phyloP scores from a whole-genome alignment of 169 alveolate genomes.

The Eimeria brunetti region DNA sequence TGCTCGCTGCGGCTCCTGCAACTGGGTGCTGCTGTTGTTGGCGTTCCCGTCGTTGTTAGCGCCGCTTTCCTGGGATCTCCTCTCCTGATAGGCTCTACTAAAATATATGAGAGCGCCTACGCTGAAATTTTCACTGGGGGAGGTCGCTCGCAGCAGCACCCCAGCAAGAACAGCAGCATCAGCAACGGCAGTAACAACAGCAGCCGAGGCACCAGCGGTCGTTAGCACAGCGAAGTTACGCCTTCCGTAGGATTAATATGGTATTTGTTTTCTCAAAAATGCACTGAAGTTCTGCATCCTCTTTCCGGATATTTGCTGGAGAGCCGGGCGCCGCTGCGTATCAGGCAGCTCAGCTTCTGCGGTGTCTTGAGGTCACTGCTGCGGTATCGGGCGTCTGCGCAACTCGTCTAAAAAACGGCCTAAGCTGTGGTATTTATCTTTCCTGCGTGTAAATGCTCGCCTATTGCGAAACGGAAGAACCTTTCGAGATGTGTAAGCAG shows the following conservation, averaged over 20 bases:
- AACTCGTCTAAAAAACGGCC: background rate
- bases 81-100: background rate
- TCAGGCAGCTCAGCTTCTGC: background rate
- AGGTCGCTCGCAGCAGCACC: background rate
- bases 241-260: background rate
- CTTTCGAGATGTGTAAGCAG: conserved; percentile 9
- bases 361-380: conserved; percentile 36
- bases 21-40: background rate
- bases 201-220: background rate
- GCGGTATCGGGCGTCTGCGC: conserved; percentile 2
- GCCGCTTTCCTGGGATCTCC: background rate
- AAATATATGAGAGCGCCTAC: background rate
- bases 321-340: background rate
- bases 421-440: background rate
- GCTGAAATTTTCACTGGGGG: background rate
- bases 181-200: background rate
- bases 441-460: background rate
- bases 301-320: background rate
- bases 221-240: background rate
- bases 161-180: background rate
- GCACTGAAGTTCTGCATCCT: background rate
- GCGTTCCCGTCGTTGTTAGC: background rate
- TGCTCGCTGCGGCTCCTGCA: background rate
- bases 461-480: background rate
- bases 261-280: background rate